A percentile compares a stretch with the other conserved stretches of the same genome.
These are phyloP conservation scores for Crataegus laevigata DNA, from an alignment of 306 rosid genomes.

Conservation along the genomic window DNA sequence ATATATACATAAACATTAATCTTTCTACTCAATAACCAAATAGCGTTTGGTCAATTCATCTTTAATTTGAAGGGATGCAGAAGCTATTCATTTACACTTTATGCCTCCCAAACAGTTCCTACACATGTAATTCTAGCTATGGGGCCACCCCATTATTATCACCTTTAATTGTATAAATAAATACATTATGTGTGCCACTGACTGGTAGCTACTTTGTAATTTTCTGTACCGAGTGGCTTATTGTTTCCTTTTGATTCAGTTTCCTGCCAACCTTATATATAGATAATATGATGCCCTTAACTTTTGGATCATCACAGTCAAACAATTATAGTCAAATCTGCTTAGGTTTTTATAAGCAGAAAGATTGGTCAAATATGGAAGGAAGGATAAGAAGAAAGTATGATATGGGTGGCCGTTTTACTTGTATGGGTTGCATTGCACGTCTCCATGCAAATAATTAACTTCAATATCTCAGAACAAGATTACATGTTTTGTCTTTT, in stretches of 20 bases:
- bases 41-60: constrained; percentile 14
- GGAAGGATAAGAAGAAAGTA: neutral
- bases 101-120: constrained; percentile 2
- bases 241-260: neutral
- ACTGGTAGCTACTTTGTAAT: neutral
- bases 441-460: constrained; percentile 3
- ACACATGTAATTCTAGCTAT: neutral
- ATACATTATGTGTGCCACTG: neutral
- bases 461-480: neutral
- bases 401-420: neutral
- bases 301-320: constrained; percentile 19
- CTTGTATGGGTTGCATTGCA: neutral
- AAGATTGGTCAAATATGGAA: constrained; percentile 18
- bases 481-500: neutral
- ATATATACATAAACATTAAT: neutral
- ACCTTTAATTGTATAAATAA: neutral
- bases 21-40: neutral
- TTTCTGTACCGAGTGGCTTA: neutral
- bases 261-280: neutral
- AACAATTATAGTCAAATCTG: constrained; percentile 23
- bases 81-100: neutral
- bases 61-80: constrained; percentile 7
- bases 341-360: neutral
- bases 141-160: neutral
- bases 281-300: neutral